Evolutionary conservation across 2,329 filamentous ascomycete species (phyloP).

Genomic region (Talaromyces marneffei): DNA sequence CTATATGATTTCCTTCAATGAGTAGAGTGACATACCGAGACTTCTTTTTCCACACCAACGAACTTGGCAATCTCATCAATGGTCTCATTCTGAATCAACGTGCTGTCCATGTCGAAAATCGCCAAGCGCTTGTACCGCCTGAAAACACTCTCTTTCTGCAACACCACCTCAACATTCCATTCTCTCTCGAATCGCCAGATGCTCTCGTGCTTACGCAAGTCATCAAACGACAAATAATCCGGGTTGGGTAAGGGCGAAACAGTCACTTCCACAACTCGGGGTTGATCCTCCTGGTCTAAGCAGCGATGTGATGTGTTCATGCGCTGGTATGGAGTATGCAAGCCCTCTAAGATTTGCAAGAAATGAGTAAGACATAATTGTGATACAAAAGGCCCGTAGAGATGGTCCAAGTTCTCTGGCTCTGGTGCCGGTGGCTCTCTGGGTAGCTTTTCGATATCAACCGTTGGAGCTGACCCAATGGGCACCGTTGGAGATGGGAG

Average conservation of each 20-base stretch:
- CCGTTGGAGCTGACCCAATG: conserved; percentile 45
- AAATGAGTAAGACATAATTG: conserved; percentile 53
- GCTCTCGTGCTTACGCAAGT: conserved; percentile 72
- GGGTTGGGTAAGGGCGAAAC: conserved; percentile 47
- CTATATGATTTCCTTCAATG: not conserved
- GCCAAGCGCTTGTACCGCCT: conserved; percentile 76
- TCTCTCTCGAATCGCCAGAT: conserved; percentile 80
- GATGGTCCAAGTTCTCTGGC: conserved; percentile 50
- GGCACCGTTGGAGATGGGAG: conserved; percentile 38
- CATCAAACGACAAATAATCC: conserved; percentile 51
- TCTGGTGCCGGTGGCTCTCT: conserved; percentile 51
- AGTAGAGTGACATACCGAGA: conserved; percentile 51
- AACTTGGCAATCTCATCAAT: conserved; percentile 90
- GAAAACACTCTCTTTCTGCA: conserved; percentile 69
- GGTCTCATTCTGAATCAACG: conserved; percentile 92
- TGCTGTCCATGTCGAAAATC: conserved; percentile 98
- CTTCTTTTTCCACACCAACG: conserved; percentile 72
- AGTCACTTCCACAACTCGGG: conserved; percentile 49
- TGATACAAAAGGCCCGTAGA: conserved; percentile 51
- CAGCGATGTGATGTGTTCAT: conserved; percentile 45
- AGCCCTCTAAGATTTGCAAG: conserved; percentile 46
- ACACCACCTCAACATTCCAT: conserved; percentile 79
- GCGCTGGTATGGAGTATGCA: conserved; percentile 46
- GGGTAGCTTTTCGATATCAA: conserved; percentile 48
- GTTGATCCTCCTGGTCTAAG: conserved; percentile 44